Evolutionary conservation across 169 alveolate species (phyloP), one percentile per base, ranked within the genome.

Genomic region (Eimeria praecox): DNA sequence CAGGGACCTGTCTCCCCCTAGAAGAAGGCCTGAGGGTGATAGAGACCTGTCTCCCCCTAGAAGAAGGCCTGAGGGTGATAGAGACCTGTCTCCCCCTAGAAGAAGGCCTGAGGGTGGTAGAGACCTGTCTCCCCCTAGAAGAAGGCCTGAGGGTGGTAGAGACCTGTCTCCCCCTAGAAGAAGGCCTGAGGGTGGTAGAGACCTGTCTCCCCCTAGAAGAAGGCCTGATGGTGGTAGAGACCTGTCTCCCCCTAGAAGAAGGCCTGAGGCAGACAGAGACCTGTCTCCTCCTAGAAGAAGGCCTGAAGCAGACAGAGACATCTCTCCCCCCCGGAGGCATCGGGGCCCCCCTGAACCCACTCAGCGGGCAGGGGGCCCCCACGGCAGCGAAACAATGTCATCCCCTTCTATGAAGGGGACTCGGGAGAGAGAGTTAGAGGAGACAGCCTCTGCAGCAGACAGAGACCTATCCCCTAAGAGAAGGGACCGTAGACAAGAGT

Each of bases 121-220:
- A 85, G 56, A 85, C 56, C n/a, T 86, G 42, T 86, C 93, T 22
- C 93, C 93, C 40, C 93, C 93, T 6, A 44, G 80, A 71, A n/a
- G 82, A 20, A 44, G 20, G 20, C 75, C 69, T 35, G 49, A 35
- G 9, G 52, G 52, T 35, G 90, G 35, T 38, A 52, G 90, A 56
- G 64, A 56, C 49, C 12, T 52, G 3, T 82, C 42, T n/a, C 90
- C 69, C 30, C 64, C 71, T 20, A 16, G 92, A 49, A 59, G 82
- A 42, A 59, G n/a, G n/a, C n/a, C 42, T n/a, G 92, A 35, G 20
- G 38, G 24, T 33, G 92, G 14, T 24, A 69, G 54, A 14, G 75
- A 83, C 27, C 8, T 40, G 42, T 40, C 42, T 8, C 49, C 69
- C 89, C 89, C 38, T 24, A 78, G 54, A 35, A 8, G 73, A 46